phyloP scores from a whole-genome alignment of 306 rosid genomes.

The Arachis stenosperma region DNA sequence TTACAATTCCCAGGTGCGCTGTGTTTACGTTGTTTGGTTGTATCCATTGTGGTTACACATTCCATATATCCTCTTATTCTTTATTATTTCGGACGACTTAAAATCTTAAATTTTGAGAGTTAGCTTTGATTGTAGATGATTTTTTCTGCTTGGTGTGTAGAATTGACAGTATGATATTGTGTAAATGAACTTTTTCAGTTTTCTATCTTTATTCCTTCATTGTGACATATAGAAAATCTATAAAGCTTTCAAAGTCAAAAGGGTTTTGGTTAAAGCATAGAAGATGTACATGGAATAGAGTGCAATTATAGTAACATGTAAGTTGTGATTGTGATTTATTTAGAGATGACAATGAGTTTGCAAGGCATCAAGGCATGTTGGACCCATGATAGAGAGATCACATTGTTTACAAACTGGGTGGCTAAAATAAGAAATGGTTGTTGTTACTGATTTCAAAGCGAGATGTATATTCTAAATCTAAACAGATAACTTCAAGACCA shows the following conservation, averaged over 20 bases:
- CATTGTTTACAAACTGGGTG: constrained; percentile 12
- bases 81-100: constrained; percentile 11
- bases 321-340: constrained; percentile 1
- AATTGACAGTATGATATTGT: constrained; percentile 24
- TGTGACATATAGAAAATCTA: constrained; percentile 1
- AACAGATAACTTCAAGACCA: not conserved
- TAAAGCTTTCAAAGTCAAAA: not conserved
- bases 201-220: not conserved
- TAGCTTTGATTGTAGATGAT: constrained; percentile 7
- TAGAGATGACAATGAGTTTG: not conserved
- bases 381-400: constrained; percentile 18
- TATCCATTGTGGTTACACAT: constrained; percentile 16
- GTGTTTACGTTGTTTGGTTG: constrained; percentile 8
- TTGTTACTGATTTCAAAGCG: not conserved
- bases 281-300: constrained; percentile 28
- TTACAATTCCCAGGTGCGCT: constrained; percentile 82
- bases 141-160: constrained; percentile 25
- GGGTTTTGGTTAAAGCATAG: constrained; percentile 17
- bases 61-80: constrained; percentile 1
- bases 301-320: not conserved
- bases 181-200: not conserved
- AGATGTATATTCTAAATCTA: not conserved
- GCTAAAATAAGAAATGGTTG: constrained; percentile 20
- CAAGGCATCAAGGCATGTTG: constrained; percentile 1
- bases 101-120: constrained; percentile 1